Base-by-base conservation (phyloP, 2,329 filamentous ascomycete genomes). In the Aspergillus transmontanensis region DNA sequence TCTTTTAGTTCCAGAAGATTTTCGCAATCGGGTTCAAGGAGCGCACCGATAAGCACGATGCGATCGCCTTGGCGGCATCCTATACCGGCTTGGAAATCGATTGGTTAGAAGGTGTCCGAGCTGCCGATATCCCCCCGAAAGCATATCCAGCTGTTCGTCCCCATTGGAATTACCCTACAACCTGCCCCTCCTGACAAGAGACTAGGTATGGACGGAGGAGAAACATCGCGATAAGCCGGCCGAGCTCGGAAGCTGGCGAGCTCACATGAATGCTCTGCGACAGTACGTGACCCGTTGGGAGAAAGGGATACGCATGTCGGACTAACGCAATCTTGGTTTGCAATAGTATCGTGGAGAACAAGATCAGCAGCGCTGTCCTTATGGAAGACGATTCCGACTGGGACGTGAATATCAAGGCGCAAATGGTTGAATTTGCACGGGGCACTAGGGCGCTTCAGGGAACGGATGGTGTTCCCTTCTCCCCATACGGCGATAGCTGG, bases 331-430 rank as follows among this genome's bases (percentile, higher is more conserved):
- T 2, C 10, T 16, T n/a, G 12, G 10, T 10, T 41, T 12, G n/a
- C 30, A 21, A 39, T 19, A 59, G 57, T 14, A 53, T 59, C 6
- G 46, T 59, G n/a, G 46, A 50, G 12, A 34, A 34, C 6, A 51
- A 21, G n/a, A 32, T 59, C n/a, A 41, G 21, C 46, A 59, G 57
- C 26, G 57, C 57, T 2, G 12, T 59, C 19, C 16, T 59, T 6
- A 48, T 59, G 16, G 57, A 59, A 23, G 57, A 59, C 23, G 57
- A 59, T 39, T 48, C 57, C 0, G 57, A 59, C 57, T 59, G 57
- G 57, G 57, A 59, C 14, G 36, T 59, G 36, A 59, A 36, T 9
- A 36, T 59, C 6, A 59, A 59, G n/a, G 34, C 46, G 3, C 57
- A 45, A 23, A 53, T 59, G 48, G 14, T 59, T 14, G 58, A 59